Base-by-base conservation (phyloP, 2,329 filamentous ascomycete genomes). In the Venturia carpophila region DNA sequence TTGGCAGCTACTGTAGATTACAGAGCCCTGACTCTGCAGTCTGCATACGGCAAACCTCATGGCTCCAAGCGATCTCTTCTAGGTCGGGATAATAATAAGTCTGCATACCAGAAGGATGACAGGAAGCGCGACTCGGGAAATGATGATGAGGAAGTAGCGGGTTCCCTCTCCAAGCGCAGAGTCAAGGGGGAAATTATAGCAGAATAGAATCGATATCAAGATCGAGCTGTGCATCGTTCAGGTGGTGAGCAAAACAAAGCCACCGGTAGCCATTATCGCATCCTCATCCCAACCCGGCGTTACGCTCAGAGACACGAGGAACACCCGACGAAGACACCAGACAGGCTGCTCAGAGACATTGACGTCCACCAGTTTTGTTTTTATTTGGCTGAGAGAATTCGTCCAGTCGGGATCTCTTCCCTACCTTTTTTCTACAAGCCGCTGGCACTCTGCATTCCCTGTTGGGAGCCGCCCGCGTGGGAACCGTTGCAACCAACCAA, bases 391-490 rank as follows among this genome's bases (percentile, higher is more conserved):
- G 52, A n/a, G 37, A 5, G 13, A 17, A 21, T n/a, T 10, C 52
- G 6, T 37, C 24, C 17, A 10, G 6, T 52, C 21, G 47, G 47
- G 17, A 52, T 30, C 47, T 15, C 7, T 30, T 17, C 49, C 24
- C 34, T 17, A 55, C 15, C 52, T 58, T 27, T 27, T 37, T 58
- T 58, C 52, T 58, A 9, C 24, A 56, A 56, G 49, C 49, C 49
- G 49, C 49, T 56, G 30, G 30, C 52, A 37, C 9, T 37, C 52
- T 37, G 30, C 52, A 30, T 58, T 37, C 27, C 52, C 52, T 58
- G 52, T n/a, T 37, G 19, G 30, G 27, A 58, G 52, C 52, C 52
- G 52, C 52, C 52, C 52, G 52, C 52, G 52, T 58, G 52, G 52
- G 27, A 58, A 37, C 52, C 19, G 27, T 58, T 15, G 37, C 27